Conservation (phyloP, 768 basidiomycete genomes). For the Termitomyces titanicus region DNA sequence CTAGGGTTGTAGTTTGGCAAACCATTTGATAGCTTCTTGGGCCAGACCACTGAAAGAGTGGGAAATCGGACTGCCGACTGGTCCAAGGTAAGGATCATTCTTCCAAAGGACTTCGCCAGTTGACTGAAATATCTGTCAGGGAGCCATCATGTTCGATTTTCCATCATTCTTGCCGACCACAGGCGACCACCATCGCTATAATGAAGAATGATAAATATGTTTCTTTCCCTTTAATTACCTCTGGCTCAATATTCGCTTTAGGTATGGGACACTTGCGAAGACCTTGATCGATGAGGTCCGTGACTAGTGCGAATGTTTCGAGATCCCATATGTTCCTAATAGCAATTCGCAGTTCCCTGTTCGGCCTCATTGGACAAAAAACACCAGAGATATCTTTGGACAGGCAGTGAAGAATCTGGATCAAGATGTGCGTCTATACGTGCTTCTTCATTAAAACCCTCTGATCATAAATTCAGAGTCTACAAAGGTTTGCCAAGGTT, state of each 20-base stretch:
- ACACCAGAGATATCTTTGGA: conserved; percentile 25
- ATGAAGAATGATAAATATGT: conserved; percentile 26
- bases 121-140: conserved; percentile 14
- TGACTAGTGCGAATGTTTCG: neutral
- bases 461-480: conserved; percentile 17
- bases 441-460: neutral
- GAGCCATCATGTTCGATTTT: conserved; percentile 37
- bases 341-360: conserved; percentile 26
- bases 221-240: neutral
- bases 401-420: conserved; percentile 29
- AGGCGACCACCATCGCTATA: conserved; percentile 31
- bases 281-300: conserved; percentile 31
- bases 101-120: neutral
- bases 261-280: conserved; percentile 17
- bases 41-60: conserved; percentile 30
- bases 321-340: neutral
- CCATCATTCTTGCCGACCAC: conserved; percentile 29
- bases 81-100: conserved; percentile 25
- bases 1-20: conserved; percentile 25
- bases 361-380: conserved; percentile 35
- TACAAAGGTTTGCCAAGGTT: conserved; percentile 27
- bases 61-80: conserved; percentile 29
- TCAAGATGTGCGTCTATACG: conserved; percentile 22
- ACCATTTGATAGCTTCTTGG: conserved; percentile 32
- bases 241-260: neutral